These are phyloP conservation scores for Rhododendron ovatum DNA, from an alignment of 148 eudicot species.

Conservation along the genomic window DNA sequence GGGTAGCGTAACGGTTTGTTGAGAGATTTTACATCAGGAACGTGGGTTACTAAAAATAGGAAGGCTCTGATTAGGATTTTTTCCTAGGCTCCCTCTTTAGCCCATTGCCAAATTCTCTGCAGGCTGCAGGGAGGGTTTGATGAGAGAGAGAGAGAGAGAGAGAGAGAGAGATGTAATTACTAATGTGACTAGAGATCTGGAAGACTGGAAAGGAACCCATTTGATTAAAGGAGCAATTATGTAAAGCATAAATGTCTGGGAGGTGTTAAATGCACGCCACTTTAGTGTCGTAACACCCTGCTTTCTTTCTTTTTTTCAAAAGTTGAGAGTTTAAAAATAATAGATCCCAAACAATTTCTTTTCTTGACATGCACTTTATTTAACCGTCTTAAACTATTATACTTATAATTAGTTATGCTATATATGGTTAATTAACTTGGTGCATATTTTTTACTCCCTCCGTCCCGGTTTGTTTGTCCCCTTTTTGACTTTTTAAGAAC, in stretches of 20 bases:
- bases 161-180: background rate
- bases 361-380: background rate
- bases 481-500: too few relatives aligned
- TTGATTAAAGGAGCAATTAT: background rate
- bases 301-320: background rate
- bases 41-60: background rate
- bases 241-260: background rate
- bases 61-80: background rate
- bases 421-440: background rate
- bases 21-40: background rate
- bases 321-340: too few relatives aligned
- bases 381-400: background rate
- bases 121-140: background rate
- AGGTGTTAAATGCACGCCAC: background rate
- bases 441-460: background rate
- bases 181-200: background rate
- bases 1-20: slow-evolving; percentile 3
- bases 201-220: background rate
- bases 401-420: background rate
- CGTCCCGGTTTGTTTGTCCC: too few relatives aligned
- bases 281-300: background rate
- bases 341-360: too few relatives aligned
- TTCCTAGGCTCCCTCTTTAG: background rate
- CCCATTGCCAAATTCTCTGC: background rate
- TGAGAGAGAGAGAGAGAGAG: background rate